Conservation (phyloP, 1,139 yeast species). For the Debaryomycetaceae sp. region DNA sequence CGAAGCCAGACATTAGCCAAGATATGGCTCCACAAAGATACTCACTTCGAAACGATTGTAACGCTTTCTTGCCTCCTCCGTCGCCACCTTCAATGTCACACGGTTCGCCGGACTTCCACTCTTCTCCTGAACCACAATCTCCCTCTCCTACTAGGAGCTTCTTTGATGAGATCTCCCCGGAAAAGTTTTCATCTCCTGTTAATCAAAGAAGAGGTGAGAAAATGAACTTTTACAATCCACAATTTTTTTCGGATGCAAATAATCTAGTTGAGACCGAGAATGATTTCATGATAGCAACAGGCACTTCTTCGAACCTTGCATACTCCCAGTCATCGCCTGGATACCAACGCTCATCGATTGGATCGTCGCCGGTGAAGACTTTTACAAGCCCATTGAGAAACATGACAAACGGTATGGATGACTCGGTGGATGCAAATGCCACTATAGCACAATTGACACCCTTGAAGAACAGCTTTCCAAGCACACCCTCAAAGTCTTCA, state of each 20-base stretch:
- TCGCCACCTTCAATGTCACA: conserved; percentile 39
- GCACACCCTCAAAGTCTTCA: conserved; percentile 35
- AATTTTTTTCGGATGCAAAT: conserved; percentile 29
- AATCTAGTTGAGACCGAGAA: neutral
- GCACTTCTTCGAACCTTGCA: conserved; percentile 6
- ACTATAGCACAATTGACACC: conserved; percentile 44
- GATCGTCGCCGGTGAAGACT: conserved; percentile 33
- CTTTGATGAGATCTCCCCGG: conserved; percentile 5
- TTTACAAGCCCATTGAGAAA: conserved; percentile 26
- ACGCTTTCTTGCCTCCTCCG: conserved; percentile 38
- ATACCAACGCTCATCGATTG: conserved; percentile 17
- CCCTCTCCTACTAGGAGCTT: conserved; percentile 23
- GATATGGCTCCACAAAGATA: neutral
- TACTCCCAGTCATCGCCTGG: conserved; percentile 27
- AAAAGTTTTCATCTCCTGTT: conserved; percentile 25
- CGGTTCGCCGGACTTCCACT: conserved; percentile 37
- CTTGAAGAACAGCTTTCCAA: conserved; percentile 27
- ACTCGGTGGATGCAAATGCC: conserved; percentile 38
- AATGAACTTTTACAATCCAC: conserved; percentile 35
- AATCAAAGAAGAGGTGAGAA: conserved; percentile 17
- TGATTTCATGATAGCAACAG: conserved; percentile 8
- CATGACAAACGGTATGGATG: conserved; percentile 20
- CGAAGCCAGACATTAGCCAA: conserved; percentile 7
- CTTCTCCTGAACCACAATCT: conserved; percentile 42
- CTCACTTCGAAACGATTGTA: conserved; percentile 6